Conservation (phyloP, 2,329 filamentous ascomycete species). For the Fusarium tanahbumbuense region DNA sequence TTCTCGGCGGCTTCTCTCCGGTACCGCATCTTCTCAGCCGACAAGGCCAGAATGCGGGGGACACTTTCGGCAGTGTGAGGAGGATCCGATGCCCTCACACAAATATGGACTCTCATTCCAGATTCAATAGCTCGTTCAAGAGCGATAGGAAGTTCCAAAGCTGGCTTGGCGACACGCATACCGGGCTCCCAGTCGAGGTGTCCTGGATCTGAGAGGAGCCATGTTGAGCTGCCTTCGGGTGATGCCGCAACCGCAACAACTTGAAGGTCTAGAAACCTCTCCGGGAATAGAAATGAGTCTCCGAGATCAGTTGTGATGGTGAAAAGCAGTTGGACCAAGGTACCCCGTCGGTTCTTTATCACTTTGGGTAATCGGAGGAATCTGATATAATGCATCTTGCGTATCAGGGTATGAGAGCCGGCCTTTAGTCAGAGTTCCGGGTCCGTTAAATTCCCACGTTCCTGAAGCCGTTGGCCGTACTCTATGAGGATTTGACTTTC, state of each 20-base stretch:
- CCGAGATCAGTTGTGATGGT: conserved; percentile 69
- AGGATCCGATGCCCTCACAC: conserved; percentile 44
- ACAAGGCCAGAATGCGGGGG: conserved; percentile 44
- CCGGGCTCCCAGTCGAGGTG: conserved; percentile 50
- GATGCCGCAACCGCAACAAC: conserved; percentile 49
- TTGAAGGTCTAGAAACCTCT: conserved; percentile 57
- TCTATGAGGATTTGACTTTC: neutral
- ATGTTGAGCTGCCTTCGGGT: conserved; percentile 37
- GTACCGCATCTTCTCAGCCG: conserved; percentile 32
- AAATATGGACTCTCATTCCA: conserved; percentile 45
- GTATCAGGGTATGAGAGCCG: neutral
- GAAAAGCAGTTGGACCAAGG: conserved; percentile 59
- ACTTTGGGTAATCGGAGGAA: conserved; percentile 62
- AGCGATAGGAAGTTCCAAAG: conserved; percentile 45
- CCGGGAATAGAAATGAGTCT: conserved; percentile 64
- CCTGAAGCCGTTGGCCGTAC: neutral
- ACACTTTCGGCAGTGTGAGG: conserved; percentile 45
- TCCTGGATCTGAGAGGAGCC: conserved; percentile 43
- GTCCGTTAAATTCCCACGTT: neutral
- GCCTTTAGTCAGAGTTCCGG: neutral
- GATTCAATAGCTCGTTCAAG: conserved; percentile 43
- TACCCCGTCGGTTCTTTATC: conserved; percentile 39
- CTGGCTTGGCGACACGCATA: conserved; percentile 56
- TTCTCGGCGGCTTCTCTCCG: conserved; percentile 31
- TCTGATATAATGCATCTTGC: conserved; percentile 68